Evolutionary conservation across 352 stramenopile species (phyloP).

Genomic region (Globisporangium viniferum): DNA sequence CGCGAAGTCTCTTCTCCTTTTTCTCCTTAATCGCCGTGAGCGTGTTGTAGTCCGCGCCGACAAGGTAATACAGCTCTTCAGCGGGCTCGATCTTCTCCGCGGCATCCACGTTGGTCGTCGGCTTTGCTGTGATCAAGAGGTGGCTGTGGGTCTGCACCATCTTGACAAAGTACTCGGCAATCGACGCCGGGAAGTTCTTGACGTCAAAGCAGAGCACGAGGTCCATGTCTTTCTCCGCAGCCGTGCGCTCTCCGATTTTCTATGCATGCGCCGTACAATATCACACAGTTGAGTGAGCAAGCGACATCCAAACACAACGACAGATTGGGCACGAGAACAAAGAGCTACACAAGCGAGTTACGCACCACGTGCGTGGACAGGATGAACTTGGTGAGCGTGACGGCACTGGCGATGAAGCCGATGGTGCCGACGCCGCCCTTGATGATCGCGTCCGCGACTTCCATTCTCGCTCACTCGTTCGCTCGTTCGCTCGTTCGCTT

Average conservation of each 20-base stretch:
- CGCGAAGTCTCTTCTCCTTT: slow-evolving; percentile 45
- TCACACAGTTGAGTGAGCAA: neutral
- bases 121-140: slow-evolving; percentile 48
- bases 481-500: neutral
- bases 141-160: slow-evolving; percentile 64
- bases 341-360: slow-evolving; percentile 11
- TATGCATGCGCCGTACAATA: slow-evolving; percentile 13
- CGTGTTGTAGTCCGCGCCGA: slow-evolving; percentile 45
- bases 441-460: slow-evolving; percentile 48
- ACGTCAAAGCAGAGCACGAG: slow-evolving; percentile 71
- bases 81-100: slow-evolving; percentile 18
- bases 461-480: neutral
- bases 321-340: neutral
- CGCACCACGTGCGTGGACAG: slow-evolving; percentile 61
- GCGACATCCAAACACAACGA: neutral
- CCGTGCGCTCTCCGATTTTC: slow-evolving; percentile 50
- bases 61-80: slow-evolving; percentile 44
- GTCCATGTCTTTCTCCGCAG: slow-evolving; percentile 62
- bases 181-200: slow-evolving; percentile 43
- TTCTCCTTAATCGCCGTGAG: slow-evolving; percentile 62
- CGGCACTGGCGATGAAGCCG: slow-evolving; percentile 69
- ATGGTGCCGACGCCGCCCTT: slow-evolving; percentile 70
- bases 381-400: slow-evolving; percentile 83
- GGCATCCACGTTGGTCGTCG: slow-evolving; percentile 25
- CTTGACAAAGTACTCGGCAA: slow-evolving; percentile 66